phyloP scores from a whole-genome alignment of 257 asterid genomes.

The Linaria vulgaris region DNA sequence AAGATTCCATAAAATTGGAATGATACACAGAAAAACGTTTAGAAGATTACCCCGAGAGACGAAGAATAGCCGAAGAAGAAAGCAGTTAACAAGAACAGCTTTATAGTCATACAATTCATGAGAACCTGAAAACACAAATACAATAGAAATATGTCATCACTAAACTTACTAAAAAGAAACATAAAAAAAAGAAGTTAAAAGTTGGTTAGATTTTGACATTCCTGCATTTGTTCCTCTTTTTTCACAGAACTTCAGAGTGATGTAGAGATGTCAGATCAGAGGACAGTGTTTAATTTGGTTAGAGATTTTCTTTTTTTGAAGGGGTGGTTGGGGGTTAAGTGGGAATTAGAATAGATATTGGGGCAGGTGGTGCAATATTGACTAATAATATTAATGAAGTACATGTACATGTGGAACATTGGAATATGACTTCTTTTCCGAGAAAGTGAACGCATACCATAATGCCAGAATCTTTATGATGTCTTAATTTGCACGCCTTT shows the following conservation, averaged over 20 bases:
- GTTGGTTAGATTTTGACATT: conserved; percentile 20
- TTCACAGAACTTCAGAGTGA: not conserved
- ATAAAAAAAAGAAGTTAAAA: conserved; percentile 3
- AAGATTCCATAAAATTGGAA: no score
- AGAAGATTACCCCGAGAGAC: conserved; percentile 44
- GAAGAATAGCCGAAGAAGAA: conserved; percentile 38
- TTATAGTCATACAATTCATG: conserved; percentile 19
- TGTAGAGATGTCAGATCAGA: not conserved
- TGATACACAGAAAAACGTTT: not conserved
- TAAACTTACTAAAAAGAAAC: not conserved
- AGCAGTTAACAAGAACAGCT: conserved; percentile 36
- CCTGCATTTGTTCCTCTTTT: conserved; percentile 31
- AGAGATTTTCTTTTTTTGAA: not conserved
- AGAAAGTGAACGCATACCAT: not conserved
- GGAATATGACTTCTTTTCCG: not conserved
- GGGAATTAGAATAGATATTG: not conserved
- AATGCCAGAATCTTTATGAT: not conserved
- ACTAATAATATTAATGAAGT: not conserved
- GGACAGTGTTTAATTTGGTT: not conserved
- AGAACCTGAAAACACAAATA: conserved; percentile 36
- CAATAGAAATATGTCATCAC: not conserved
- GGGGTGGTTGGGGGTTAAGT: not conserved
- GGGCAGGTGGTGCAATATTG: not conserved
- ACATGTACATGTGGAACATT: conserved; percentile 6
- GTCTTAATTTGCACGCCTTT: no score